Conservation (phyloP, 2,329 filamentous ascomycete genomes). For the Beauveria brongniartii region DNA sequence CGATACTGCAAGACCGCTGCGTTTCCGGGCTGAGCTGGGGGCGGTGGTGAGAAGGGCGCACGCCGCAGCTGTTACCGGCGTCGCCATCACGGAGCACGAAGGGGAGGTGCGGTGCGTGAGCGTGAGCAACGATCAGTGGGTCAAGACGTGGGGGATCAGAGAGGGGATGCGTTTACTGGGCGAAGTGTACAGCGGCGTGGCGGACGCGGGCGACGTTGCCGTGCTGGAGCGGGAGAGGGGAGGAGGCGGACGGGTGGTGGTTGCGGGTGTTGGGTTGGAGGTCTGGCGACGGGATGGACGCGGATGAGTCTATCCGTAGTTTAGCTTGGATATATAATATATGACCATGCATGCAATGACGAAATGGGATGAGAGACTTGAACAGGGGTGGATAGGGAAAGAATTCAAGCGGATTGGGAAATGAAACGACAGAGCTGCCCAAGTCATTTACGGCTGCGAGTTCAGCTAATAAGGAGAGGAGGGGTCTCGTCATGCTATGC, state of each 20-base stretch:
- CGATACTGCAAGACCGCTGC: neutral
- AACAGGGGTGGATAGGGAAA: too few species aligned
- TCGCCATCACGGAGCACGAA: constrained; percentile 28
- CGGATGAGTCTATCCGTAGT: too few species aligned
- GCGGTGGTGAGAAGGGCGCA: constrained; percentile 51
- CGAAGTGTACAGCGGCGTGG: constrained; percentile 49
- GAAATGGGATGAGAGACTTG: too few species aligned
- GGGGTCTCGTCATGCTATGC: too few species aligned
- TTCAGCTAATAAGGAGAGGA: too few species aligned
- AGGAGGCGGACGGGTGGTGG: constrained; percentile 21
- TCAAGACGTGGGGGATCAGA: constrained; percentile 45
- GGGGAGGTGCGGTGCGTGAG: constrained; percentile 29
- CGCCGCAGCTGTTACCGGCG: constrained; percentile 61
- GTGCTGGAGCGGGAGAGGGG: constrained; percentile 20
- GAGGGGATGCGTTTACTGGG: constrained; percentile 32
- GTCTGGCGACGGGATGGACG: constrained; percentile 25
- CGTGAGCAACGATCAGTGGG: constrained; percentile 53
- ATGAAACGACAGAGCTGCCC: too few species aligned
- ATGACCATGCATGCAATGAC: neutral
- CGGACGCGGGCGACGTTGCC: constrained; percentile 48
- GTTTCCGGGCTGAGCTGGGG: neutral
- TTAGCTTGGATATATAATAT: too few species aligned
- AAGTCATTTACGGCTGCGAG: too few species aligned
- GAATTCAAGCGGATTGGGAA: too few species aligned
- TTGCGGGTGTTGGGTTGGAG: constrained; percentile 41